Percentiles rank a stretch among this genome's conserved stretches.
Evolutionary conservation across 441 rosid genomes (phyloP).

Genomic region (Pelargonium hybrid): DNA sequence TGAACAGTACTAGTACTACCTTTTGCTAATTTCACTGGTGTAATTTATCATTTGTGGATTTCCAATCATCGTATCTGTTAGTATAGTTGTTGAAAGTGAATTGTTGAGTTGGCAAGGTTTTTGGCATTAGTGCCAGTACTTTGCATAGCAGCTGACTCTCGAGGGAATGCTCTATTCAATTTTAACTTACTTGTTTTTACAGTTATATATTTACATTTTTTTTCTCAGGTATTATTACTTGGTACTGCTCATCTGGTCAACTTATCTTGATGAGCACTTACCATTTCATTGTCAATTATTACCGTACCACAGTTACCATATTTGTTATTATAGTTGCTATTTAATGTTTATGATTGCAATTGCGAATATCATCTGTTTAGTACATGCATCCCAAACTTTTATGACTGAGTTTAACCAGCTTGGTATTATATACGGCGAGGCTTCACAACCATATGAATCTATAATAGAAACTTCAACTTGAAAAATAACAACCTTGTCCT

Average conservation of each 20-base stretch:
- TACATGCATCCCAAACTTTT: background rate
- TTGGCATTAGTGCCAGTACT: background rate
- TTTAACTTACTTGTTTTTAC: background rate
- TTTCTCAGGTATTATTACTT: background rate
- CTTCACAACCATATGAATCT: background rate
- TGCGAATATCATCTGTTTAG: background rate
- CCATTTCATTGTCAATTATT: background rate
- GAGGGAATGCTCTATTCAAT: background rate
- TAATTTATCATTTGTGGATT: background rate
- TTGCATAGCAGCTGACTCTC: background rate
- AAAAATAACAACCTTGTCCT: background rate
- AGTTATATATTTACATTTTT: background rate
- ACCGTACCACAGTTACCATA: background rate
- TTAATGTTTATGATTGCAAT: background rate
- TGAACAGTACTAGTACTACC: background rate
- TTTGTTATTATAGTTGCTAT: background rate
- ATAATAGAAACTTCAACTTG: background rate
- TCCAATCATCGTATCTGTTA: background rate
- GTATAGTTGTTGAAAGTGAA: background rate
- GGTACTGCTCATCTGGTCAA: constrained; percentile 15
- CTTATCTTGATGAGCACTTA: constrained; percentile 12
- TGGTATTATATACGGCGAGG: background rate
- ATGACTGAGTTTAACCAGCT: background rate
- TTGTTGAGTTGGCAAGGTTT: background rate
- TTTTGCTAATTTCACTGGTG: background rate